Evolutionary conservation across 208 protist genomes (phyloP), one percentile per base, ranked within the genome.

Genomic region (Porcisia deanei): DNA sequence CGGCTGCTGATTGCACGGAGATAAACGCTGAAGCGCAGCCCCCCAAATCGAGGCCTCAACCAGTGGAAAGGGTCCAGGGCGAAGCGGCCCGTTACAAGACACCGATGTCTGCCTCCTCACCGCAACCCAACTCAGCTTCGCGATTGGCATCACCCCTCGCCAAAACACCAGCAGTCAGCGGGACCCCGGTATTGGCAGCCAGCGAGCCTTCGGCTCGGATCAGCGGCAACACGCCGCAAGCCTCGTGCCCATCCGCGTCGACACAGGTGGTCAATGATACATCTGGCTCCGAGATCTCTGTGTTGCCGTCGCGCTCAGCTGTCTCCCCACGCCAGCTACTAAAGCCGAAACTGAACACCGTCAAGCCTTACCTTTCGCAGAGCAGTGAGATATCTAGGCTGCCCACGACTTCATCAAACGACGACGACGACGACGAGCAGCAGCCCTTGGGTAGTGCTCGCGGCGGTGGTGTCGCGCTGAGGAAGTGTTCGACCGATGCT

Each of bases 311-410:
- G 43, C 63, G 54, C 53, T 64, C 53, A 47, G 45, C 22, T 39
- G 45, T 47, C 20, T 77, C 77, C 4, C 71, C 69, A 8, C 57
- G 59, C 16, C 34, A 37, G 9, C 64, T 39, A 59, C 10, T 25
- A 2, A 71, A 53, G 49, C 49, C 49, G 61, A 55, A 64, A 55
- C 72, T 72, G 37, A 75, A 20, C 57, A 66, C 61, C 10, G 68
- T 73, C 9, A 34, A 49, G 49, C 69, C 54, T 25, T 49, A 52
- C 55, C 41, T 30, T 47, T 37, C 18, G 25, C 54, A 14, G 22
- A 65, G 30, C n/a, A 57, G n/a, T 16, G 71, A 75, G 12, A 14
- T 41, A 1, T 65, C 71, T 53, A 53, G 68, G 34, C 30, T 8
- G 7, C 16, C 7, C 55, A 65, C 55, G 57, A 49, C 39, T 41